Conservation (phyloP, 768 basidiomycete genomes). For the Agrocybe praecox region DNA sequence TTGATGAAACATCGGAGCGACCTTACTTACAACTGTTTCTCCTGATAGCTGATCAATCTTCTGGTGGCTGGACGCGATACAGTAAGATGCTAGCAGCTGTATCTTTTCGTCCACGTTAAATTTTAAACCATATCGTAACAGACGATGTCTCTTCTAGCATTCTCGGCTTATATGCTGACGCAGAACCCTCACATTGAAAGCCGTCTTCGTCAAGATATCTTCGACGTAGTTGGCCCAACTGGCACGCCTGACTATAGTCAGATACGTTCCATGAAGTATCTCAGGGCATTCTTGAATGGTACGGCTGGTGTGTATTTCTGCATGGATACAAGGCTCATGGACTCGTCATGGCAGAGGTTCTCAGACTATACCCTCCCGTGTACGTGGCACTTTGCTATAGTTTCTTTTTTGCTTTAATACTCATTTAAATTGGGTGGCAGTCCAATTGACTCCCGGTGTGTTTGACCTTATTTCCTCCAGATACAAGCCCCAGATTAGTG, state of each 20-base stretch:
- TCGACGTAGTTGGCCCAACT: conserved; percentile 35
- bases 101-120: neutral
- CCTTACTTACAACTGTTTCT: no score
- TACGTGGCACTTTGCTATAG: conserved; percentile 12
- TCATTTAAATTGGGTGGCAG: conserved; percentile 39
- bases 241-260: conserved; percentile 43
- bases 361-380: conserved; percentile 40
- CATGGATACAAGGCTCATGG: neutral
- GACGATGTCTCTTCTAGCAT: conserved; percentile 45
- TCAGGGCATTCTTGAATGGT: conserved; percentile 35
- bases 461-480: conserved; percentile 29
- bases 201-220: conserved; percentile 42
- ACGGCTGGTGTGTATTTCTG: neutral
- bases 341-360: conserved; percentile 33
- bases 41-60: conserved; percentile 44
- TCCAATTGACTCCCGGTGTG: conserved; percentile 23
- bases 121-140: conserved; percentile 8
- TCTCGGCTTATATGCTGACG: conserved; percentile 44
- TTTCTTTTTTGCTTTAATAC: conserved; percentile 34
- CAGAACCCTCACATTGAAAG: conserved; percentile 39
- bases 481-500: no score
- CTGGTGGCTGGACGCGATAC: conserved; percentile 60
- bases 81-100: conserved; percentile 22
- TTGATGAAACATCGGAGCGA: no score
- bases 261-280: conserved; percentile 46